phyloP scores from a whole-genome alignment of 768 basidiomycete species.

The Hirschioporus abietinus region DNA sequence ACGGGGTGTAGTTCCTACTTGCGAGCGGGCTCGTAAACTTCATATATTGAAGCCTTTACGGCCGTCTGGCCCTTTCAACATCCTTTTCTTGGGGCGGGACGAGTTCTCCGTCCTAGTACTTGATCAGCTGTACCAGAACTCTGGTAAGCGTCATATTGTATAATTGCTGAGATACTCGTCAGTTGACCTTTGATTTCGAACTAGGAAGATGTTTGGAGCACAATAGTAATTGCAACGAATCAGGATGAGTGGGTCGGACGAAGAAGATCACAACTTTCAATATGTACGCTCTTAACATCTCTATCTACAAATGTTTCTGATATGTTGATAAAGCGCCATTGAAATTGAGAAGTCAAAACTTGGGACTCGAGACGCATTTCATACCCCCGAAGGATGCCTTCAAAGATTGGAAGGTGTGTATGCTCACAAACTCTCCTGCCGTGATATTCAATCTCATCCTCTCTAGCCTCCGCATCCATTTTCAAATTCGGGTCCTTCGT shows the following conservation, averaged over 20 bases:
- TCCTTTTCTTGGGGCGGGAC: slow-evolving; percentile 87
- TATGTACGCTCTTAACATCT: slow-evolving; percentile 38
- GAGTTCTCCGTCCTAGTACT: slow-evolving; percentile 80
- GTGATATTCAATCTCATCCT: slow-evolving; percentile 9
- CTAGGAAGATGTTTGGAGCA: slow-evolving; percentile 68
- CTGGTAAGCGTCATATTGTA: slow-evolving; percentile 38
- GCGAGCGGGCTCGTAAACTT: neutral
- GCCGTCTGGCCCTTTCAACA: slow-evolving; percentile 43
- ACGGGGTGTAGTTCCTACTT: neutral
- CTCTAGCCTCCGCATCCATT: slow-evolving; percentile 40
- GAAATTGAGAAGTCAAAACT: slow-evolving; percentile 48
- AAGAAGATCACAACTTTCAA: slow-evolving; percentile 47
- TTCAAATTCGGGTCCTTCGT: slow-evolving; percentile 20
- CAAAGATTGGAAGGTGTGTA: slow-evolving; percentile 57
- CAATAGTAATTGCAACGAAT: slow-evolving; percentile 64
- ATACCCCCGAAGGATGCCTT: slow-evolving; percentile 65
- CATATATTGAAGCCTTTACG: neutral
- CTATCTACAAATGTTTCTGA: slow-evolving; percentile 1
- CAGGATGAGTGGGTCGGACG: slow-evolving; percentile 63
- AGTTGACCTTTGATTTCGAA: neutral
- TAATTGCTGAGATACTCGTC: neutral
- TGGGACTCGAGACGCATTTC: slow-evolving; percentile 48
- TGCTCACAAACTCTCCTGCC: neutral
- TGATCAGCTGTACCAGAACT: slow-evolving; percentile 51
- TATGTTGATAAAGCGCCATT: slow-evolving; percentile 54